Base-by-base conservation (phyloP, 768 basidiomycete species). In the Pleurotus giganteus region DNA sequence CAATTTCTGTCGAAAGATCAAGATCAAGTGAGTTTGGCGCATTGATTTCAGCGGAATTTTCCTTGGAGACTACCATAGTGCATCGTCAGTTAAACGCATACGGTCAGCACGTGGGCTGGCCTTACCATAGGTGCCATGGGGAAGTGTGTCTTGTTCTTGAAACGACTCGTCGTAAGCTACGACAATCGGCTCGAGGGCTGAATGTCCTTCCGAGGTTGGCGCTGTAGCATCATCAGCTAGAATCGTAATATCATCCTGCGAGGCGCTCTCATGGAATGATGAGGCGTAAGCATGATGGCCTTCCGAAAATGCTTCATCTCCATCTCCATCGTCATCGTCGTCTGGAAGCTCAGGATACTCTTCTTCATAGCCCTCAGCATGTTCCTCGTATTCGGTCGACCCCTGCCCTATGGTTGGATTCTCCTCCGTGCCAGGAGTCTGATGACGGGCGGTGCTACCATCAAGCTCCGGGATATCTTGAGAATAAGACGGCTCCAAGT, bases 271-370 rank as follows among this genome's bases (percentile, higher is more conserved):
- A 8, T 9, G 17, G 21, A 24, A 29, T 47, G 27, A 15, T 2
- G 39, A 7, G 46, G 46, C 15, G n/a, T 17, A n/a, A 27, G 21
- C 15, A 29, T 5, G 23, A 4, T 31, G 31, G n/a, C 37, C 49
- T 1, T 36, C 57, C 41, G 26, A 27, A 13, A 41, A 54, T 45
- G 6, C 44, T 19, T 31, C 45, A 21, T 44, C 5, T 24, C 27
- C 57, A 24, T 55, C 47, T 21, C 58, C 57, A 8, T 57, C 58
- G 9, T 58, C 62, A 13, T 60, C 54, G 27, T 55, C 61, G 3
- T 60, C 58, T 13, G 58, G 55, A 29, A 51, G 49, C 21, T 51
- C 49, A 17, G 49, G 49, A 24, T 51, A 51, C 21, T 51, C 46
- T 21, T 47, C 31, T 36, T 51, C 49, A 24, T 34, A 24, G 13